Conservation (phyloP, 2,329 filamentous ascomycete genomes). For the Pseudogymnoascus sp. region DNA sequence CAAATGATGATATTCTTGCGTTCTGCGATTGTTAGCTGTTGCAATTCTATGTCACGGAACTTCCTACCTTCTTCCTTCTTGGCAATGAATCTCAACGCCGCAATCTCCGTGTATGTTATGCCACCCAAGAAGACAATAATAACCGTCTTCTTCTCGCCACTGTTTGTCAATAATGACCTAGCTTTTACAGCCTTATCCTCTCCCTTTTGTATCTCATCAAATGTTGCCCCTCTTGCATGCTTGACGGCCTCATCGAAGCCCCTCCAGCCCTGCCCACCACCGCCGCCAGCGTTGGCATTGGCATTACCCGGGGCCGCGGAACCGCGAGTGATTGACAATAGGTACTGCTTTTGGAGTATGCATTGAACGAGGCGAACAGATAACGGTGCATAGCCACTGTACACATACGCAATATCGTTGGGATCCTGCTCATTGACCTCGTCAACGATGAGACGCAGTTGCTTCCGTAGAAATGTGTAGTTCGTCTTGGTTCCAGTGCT, state of each 20-base stretch:
- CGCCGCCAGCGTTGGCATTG: constrained; percentile 39
- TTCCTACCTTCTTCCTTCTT: constrained; percentile 64
- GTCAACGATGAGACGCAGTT: constrained; percentile 82
- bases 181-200: constrained; percentile 90
- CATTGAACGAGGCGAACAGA: constrained; percentile 88
- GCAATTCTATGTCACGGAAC: not conserved
- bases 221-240: constrained; percentile 78
- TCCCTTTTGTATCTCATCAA: constrained; percentile 86
- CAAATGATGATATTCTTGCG: constrained; percentile 83
- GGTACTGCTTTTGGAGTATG: constrained; percentile 80
- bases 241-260: constrained; percentile 90
- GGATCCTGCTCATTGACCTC: constrained; percentile 94
- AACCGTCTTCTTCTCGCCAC: constrained; percentile 69
- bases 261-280: constrained; percentile 73
- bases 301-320: constrained; percentile 42
- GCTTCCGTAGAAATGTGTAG: constrained; percentile 80
- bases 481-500: constrained; percentile 68
- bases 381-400: constrained; percentile 91
- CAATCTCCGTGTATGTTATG: constrained; percentile 92
- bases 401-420: constrained; percentile 94
- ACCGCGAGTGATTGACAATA: constrained; percentile 63
- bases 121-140: constrained; percentile 98
- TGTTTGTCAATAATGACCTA: constrained; percentile 70
- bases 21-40: constrained; percentile 34
- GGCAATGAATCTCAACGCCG: constrained; percentile 83